phyloP scores from a whole-genome alignment of 129 eudicot species.

The Heracleum sosnowskyi region DNA sequence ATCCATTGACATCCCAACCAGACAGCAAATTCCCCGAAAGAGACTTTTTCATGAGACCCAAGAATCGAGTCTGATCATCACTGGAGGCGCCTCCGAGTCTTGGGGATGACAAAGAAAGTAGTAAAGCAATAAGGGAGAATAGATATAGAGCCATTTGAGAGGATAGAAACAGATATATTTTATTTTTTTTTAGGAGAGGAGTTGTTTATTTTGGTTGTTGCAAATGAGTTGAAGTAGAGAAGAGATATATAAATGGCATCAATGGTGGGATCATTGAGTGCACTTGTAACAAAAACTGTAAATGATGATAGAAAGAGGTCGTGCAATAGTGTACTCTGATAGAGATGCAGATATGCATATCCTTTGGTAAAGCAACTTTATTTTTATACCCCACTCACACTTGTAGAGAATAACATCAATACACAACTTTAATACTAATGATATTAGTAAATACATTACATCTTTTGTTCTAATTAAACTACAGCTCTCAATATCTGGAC shows the following conservation, averaged over 20 bases:
- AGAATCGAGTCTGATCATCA: constrained; percentile 41
- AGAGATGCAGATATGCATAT: constrained; percentile 25
- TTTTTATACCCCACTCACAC: constrained; percentile 57
- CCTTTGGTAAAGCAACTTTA: constrained; percentile 71
- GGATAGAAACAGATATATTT: constrained; percentile 5
- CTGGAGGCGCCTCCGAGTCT: constrained; percentile 23
- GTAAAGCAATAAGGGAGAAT: constrained; percentile 21
- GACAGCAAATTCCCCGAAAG: constrained; percentile 38
- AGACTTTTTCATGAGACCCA: constrained; percentile 47
- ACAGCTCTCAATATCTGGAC: constrained; percentile 21
- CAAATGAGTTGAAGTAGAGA: constrained; percentile 41
- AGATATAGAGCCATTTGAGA: constrained; percentile 34
- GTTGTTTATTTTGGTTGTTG: constrained; percentile 34
- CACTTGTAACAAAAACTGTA: constrained; percentile 16
- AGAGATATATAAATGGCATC: constrained; percentile 58
- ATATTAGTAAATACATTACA: constrained; percentile 22
- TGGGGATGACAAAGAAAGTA: constrained; percentile 25
- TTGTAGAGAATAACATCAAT: constrained; percentile 50
- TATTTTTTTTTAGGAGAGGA: background rate
- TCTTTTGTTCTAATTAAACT: constrained; percentile 29
- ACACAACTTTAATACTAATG: constrained; percentile 28
- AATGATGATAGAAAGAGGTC: constrained; percentile 24
- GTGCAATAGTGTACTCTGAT: constrained; percentile 8
- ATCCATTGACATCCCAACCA: constrained; percentile 37
- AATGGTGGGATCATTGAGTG: constrained; percentile 24